Base-by-base conservation (phyloP, 306 rosid species). In the Trichosanthes cucumerina region DNA sequence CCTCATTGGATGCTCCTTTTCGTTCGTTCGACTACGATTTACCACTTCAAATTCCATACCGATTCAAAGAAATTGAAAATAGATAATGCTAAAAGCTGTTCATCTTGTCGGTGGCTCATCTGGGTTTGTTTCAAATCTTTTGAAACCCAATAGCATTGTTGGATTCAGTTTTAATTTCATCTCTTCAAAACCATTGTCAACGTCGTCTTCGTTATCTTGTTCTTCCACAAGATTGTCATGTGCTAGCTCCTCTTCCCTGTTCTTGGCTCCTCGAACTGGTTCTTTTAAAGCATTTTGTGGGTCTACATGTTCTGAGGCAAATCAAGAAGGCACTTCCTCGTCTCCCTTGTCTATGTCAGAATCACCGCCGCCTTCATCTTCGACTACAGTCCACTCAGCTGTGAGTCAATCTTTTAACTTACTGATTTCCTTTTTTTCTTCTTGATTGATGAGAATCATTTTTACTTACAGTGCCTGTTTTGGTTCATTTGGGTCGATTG, bases 61-160 rank as follows among this genome's bases (percentile, higher is more conserved):
- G 16, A 53, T 76, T 56, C 58, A 9, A 38, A 65, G 76, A 44
- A 46, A 31, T 77, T 33, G 75, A 41, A 69, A 43, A 18, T 71
- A 78, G 82, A 83, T 66, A 79, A 87, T 90, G 97, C 92, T 88
- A 34, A 91, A 86, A 81, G 85, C 84, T 33, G 78, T 87, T 84
- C 97, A 90, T 77, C 71, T 88, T 58, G 79, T 84, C 83, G 68
- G 89, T 53, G 85, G 65, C 83, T 89, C 92, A 31, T 84, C 87
- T 59, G 88, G 85, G 28, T 85, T 89, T 24, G 85, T 86, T 41
- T 73, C 85, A 80, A 83, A 80, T 49, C 81, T 80, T 39, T 86
- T 81, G 84, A 85, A 82, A 75, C 88, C 93, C 60, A 75, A 86
- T 50, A 78, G 14, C 52, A 49, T 49, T 73, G 66, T 24, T 76